Base-by-base conservation (phyloP, 352 stramenopile species). In the Globisporangium takayamanum region DNA sequence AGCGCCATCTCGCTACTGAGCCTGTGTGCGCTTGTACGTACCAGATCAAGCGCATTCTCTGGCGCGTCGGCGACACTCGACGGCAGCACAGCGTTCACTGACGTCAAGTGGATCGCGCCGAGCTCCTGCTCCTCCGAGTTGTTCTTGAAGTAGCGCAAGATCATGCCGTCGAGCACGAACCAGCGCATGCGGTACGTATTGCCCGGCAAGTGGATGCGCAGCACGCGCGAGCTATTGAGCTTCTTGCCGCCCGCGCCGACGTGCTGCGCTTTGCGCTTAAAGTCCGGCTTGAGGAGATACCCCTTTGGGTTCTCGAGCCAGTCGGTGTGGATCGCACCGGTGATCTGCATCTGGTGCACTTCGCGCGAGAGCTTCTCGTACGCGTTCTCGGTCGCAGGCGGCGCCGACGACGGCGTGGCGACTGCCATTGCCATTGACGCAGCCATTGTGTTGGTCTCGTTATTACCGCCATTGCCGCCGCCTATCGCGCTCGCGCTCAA, bases 291-390 rank as follows among this genome's bases (percentile, higher is more conserved):
- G 57, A 94, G 78, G 39, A 95, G 53, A 53, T 88, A 95, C 14
- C 86, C 86, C 67, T 92, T 93, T 53, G 86, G 86, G 68, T 95
- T 95, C 68, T 95, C 86, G 39, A 95, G 74, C 86, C 86, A 95
- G 60, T 95, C 86, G 51, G 82, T 86, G 72, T 94, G 86, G 65
- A 95, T 95, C 26, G 86, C 86, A 55, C 86, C 84, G 26, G 86
- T 95, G 67, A 87, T 85, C 68, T 93, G 84, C 82, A 92, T 92
- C 70, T 95, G 84, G 57, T 95, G 86, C 33, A 95, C 84, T 62
- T 95, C 86, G n/a, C 86, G 69, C 50, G 84, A 94, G 16, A 95
- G 77, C 69, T 93, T 94, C 70, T 95, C 86, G 72, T 95, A 95
- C 54, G 84, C 82, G 56, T 95, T 95, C 69, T 95, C 86, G 18